Conservation (phyloP, 2,329 filamentous ascomycete genomes). For the Ophiostoma populinum region DNA sequence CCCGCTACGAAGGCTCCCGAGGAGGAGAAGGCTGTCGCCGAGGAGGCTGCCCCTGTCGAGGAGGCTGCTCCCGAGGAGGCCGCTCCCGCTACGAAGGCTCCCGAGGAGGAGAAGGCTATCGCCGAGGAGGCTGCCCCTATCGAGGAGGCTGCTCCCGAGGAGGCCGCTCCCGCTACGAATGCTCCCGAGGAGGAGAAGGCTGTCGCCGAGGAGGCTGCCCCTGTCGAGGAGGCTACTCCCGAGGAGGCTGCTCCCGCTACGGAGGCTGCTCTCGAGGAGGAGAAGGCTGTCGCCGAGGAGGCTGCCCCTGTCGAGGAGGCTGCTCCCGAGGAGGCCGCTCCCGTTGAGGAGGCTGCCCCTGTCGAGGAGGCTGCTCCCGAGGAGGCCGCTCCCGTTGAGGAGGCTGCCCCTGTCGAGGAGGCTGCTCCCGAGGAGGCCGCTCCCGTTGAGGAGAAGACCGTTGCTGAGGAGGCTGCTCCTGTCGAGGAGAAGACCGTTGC, state of each 20-base stretch:
- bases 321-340: not conserved
- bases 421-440: not conserved
- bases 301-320: not conserved
- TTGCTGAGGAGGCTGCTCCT: not conserved
- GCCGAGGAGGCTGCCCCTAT: slow-evolving; percentile 8
- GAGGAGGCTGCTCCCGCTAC: not conserved
- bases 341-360: not conserved
- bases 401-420: not conserved
- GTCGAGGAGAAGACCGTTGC: too few relatives aligned
- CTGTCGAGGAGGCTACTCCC: not conserved
- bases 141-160: not conserved
- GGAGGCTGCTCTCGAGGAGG: not conserved
- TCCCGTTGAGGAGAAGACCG: not conserved
- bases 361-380: not conserved
- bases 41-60: not conserved
- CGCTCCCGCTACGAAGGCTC: not conserved
- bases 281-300: too few relatives aligned
- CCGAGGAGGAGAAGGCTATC: not conserved
- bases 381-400: not conserved
- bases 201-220: not conserved
- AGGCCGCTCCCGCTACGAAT: not conserved
- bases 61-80: not conserved
- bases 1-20: slow-evolving; percentile 8
- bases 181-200: not conserved
- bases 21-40: not conserved